Evolutionary conservation across 768 basidiomycete genomes (phyloP), one percentile per base, ranked within the genome.

Genomic region (Lactarius sp.): DNA sequence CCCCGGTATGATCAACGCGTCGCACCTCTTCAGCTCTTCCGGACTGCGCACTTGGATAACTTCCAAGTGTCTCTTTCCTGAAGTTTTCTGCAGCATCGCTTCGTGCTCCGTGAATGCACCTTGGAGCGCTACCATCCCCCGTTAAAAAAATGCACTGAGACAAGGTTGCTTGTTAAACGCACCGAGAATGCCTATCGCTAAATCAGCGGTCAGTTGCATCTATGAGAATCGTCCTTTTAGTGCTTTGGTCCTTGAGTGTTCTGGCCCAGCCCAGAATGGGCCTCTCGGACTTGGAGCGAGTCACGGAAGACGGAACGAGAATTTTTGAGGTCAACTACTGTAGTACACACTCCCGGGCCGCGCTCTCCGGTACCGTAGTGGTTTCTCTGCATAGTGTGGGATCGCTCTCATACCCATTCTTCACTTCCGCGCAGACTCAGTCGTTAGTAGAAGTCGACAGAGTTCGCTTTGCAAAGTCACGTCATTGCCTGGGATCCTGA

Each of bases 61-160:
- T 42, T 70, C 71, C 63, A 88, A 74, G 65, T 75, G 79, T 46
- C 74, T 71, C 66, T 78, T 77, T 27, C 80, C 71, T 34, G 79
- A 75, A 61, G 85, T 74, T 70, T 81, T 82, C 72, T 87, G 81
- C 36, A 93, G 81, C 66, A 84, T 84, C 34, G 77, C 74, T 73
- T 90, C 82, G 73, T 98, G 95, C 75, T 98, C 95, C 16, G 82
- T 79, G 73, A 98, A 97, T 9, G 94, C 94, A 50, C 95, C 95
- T 73, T 97, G 95, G 46, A 98, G 81, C 42, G 95, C 95, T 93
- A 70, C 31, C 34, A 20, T 31, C 18, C 58, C 58, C 60, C 52
- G 16, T 6, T 39, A 12, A 37, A 12, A 37, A 27, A 31, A 22
- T 52, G 36, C 39, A 20, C 3, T 18, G 37, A 14, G 31, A 34